Conservation (phyloP, 2,329 filamentous ascomycete species). For the Beauveria scarabaeidicola region DNA sequence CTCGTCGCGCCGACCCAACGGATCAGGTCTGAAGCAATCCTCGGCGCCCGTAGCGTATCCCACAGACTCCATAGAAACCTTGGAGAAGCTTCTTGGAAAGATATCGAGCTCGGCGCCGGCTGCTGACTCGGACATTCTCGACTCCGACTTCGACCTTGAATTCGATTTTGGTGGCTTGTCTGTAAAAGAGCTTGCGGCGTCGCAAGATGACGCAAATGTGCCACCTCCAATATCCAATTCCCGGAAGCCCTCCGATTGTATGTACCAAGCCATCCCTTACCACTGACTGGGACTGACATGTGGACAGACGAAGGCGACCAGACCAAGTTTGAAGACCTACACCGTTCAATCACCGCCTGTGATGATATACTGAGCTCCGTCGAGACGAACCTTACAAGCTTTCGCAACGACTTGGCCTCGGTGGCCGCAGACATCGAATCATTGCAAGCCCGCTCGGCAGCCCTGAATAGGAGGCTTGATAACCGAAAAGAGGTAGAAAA, state of each 20-base stretch:
- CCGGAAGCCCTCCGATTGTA: slow-evolving; percentile 67
- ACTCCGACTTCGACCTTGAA: slow-evolving; percentile 51
- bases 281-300: neutral
- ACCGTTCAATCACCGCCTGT: slow-evolving; percentile 80
- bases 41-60: slow-evolving; percentile 39
- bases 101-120: slow-evolving; percentile 13
- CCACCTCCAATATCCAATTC: slow-evolving; percentile 14
- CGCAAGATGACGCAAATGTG: slow-evolving; percentile 19
- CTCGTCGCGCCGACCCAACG: slow-evolving; percentile 57
- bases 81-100: slow-evolving; percentile 42
- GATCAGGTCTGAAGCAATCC: slow-evolving; percentile 57
- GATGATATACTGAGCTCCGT: slow-evolving; percentile 91
- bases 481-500: slow-evolving; percentile 88
- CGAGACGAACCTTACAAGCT: slow-evolving; percentile 83
- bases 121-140: slow-evolving; percentile 19
- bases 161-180: slow-evolving; percentile 75
- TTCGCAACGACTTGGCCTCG: slow-evolving; percentile 83
- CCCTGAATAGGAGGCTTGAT: slow-evolving; percentile 74
- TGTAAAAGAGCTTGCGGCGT: slow-evolving; percentile 59
- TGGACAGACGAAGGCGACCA: slow-evolving; percentile 65
- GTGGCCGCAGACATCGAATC: slow-evolving; percentile 95
- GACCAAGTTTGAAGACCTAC: slow-evolving; percentile 80
- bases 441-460: slow-evolving; percentile 75
- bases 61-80: slow-evolving; percentile 61
- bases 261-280: slow-evolving; percentile 20